Base-by-base conservation (phyloP, 345 rosid genomes). In the Salix udensis region DNA sequence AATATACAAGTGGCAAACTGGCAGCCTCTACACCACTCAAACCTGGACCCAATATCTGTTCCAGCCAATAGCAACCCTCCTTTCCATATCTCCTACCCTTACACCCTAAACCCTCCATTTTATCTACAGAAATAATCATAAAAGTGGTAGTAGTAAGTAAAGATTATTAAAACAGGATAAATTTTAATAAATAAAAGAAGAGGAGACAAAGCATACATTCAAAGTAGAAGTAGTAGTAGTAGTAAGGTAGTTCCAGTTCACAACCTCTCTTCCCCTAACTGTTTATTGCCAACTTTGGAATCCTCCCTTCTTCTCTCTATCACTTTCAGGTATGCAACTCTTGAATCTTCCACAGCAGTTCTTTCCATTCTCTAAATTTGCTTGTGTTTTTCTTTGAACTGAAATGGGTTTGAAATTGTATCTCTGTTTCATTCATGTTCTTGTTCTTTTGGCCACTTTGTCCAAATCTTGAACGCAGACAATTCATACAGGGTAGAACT, bases 61-160 rank as follows among this genome's bases (percentile, higher is more conserved):
- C 26, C 74, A 81, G 67, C 92, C 97, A 92, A 88, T 90, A 67
- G 79, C 62, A 84, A 82, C 87, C 61, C 84, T 74, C 62, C 85
- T 34, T 82, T 36, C 89, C 86, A 87, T 87, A 90, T 92, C 97
- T 72, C 81, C 34, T 30, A 36, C 52, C 73, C 58, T 46, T 61
- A 71, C 61, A 72, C 37, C 40, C 70, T 52, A 67, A 34, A 48
- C 52, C 58, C 58, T 18, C 62, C 30, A 13, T 50, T 53, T 31
- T 73, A n/a, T 34, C 50, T 75, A 28, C 34, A n/a, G 31, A 16
- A n/a, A 66, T n/a, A 5, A 42, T 4, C 21, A 37, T 11, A 34
- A 36, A n/a, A 80, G 10, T 19, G 26, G 7, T 7, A 24, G 36
- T 2, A 19, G 26, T 10, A 24, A 21, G 37, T 5, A 36, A 36